These are phyloP conservation scores for Hypoxylon sp. DNA, from an alignment of 2,329 filamentous ascomycete species.

Conservation along the genomic window DNA sequence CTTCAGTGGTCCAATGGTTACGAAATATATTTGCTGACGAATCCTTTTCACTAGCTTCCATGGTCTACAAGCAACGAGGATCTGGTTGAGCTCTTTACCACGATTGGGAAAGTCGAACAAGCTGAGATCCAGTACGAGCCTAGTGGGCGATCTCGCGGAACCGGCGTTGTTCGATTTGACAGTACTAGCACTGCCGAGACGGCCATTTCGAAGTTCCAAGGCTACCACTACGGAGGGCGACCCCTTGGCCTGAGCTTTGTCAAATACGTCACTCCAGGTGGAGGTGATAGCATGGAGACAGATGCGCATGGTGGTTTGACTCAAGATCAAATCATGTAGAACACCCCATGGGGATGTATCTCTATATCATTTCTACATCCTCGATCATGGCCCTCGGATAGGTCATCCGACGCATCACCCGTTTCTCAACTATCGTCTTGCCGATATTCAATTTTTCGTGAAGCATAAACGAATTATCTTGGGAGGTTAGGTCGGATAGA, in stretches of 20 bases:
- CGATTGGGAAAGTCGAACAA: slow-evolving; percentile 97
- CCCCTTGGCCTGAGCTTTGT: slow-evolving; percentile 94
- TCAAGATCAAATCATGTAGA: slow-evolving; percentile 98
- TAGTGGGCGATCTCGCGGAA: slow-evolving; percentile 93
- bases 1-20: slow-evolving; percentile 39
- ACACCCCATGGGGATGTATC: background rate
- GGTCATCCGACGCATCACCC: slow-evolving; percentile 8
- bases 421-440: slow-evolving; percentile 7
- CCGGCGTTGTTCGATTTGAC: slow-evolving; percentile 96
- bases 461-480: slow-evolving; percentile 15
- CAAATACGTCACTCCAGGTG: slow-evolving; percentile 84
- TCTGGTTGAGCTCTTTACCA: slow-evolving; percentile 94
- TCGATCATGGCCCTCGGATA: slow-evolving; percentile 9
- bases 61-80: slow-evolving; percentile 99
- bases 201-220: slow-evolving; percentile 96
- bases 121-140: slow-evolving; percentile 99
- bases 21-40: slow-evolving; percentile 39
- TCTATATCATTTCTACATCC: slow-evolving; percentile 2
- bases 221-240: slow-evolving; percentile 96
- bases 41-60: slow-evolving; percentile 76
- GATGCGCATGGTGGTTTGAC: slow-evolving; percentile 82
- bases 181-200: slow-evolving; percentile 87
- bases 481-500: slow-evolving; percentile 29
- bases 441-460: slow-evolving; percentile 17
- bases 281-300: slow-evolving; percentile 84